These are phyloP conservation scores for Aristolochia californica DNA, from an alignment of 164 flowering plant genomes.

Conservation along the genomic window DNA sequence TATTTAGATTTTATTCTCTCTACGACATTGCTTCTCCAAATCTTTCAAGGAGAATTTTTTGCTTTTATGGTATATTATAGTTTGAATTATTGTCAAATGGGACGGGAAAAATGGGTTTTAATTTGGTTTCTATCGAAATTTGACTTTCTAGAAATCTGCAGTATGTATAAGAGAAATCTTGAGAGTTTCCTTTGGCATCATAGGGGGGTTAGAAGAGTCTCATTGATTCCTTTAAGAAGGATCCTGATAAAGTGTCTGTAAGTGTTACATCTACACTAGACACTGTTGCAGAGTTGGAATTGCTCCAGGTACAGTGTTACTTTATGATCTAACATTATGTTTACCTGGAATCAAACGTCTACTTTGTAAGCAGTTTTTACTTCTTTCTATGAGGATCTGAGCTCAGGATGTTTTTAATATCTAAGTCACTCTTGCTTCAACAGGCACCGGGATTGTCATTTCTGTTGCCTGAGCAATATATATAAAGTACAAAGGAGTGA, in stretches of 20 bases:
- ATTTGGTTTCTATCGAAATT: neutral
- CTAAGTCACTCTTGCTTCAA: constrained; percentile 7
- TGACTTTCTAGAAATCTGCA: too few relatives aligned
- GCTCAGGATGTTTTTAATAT: neutral
- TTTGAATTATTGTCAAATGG: neutral
- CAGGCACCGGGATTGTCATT: constrained; percentile 97
- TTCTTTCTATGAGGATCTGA: neutral
- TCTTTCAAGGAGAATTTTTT: too few relatives aligned
- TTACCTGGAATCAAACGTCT: neutral
- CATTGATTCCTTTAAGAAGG: constrained; percentile 55
- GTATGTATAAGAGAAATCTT: too few relatives aligned
- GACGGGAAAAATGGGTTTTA: neutral
- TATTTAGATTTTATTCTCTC: too few relatives aligned
- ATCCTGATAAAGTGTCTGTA: constrained; percentile 77
- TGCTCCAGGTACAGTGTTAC: constrained; percentile 52
- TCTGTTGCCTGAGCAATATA: constrained; percentile 83
- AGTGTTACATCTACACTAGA: constrained; percentile 77
- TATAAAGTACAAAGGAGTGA: constrained; percentile 70
- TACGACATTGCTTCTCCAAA: too few relatives aligned
- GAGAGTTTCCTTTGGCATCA: constrained; percentile 7
- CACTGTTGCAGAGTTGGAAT: constrained; percentile 72
- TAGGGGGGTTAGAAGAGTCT: constrained; percentile 79
- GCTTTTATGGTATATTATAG: too few relatives aligned
- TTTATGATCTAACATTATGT: too few relatives aligned
- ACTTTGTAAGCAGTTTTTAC: neutral